These are phyloP conservation scores for Globisporangium alternatum DNA, from an alignment of 352 stramenopile genomes.

Conservation along the genomic window DNA sequence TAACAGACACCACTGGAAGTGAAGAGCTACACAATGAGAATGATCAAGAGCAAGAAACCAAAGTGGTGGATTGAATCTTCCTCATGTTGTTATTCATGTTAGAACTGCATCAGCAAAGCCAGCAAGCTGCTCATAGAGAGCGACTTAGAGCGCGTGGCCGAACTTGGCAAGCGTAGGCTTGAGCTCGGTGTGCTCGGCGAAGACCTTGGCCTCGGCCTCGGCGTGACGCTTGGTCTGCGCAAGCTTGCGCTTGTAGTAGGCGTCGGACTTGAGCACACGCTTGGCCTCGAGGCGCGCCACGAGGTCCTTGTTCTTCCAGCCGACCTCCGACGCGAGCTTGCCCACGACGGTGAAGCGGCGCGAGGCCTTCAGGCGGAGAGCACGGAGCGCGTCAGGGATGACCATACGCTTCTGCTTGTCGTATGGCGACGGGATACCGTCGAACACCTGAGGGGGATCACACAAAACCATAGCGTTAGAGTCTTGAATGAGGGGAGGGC, in stretches of 20 bases:
- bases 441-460: conserved; percentile 84
- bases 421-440: conserved; percentile 98
- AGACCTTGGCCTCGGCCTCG: conserved; percentile 90
- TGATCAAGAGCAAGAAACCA: neutral
- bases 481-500: neutral
- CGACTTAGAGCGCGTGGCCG: conserved; percentile 69
- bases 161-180: conserved; percentile 84
- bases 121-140: conserved; percentile 20
- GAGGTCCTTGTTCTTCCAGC: conserved; percentile 97
- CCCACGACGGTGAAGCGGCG: conserved; percentile 95
- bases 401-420: conserved; percentile 99
- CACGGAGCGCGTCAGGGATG: conserved; percentile 94
- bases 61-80: conserved; percentile 3
- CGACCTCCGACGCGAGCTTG: conserved; percentile 93
- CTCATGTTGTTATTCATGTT: conserved; percentile 16
- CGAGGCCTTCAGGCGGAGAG: conserved; percentile 93
- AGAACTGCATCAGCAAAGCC: conserved; percentile 9
- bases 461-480: conserved; percentile 1
- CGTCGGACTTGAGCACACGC: conserved; percentile 93
- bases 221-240: conserved; percentile 87
- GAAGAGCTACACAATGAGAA: neutral
- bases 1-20: neutral
- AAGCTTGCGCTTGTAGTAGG: conserved; percentile 98
- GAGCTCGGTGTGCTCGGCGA: conserved; percentile 77
- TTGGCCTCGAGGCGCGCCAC: conserved; percentile 93